Conservation (phyloP, 2,329 filamentous ascomycete genomes). For the Ophiostoma pallidulum region DNA sequence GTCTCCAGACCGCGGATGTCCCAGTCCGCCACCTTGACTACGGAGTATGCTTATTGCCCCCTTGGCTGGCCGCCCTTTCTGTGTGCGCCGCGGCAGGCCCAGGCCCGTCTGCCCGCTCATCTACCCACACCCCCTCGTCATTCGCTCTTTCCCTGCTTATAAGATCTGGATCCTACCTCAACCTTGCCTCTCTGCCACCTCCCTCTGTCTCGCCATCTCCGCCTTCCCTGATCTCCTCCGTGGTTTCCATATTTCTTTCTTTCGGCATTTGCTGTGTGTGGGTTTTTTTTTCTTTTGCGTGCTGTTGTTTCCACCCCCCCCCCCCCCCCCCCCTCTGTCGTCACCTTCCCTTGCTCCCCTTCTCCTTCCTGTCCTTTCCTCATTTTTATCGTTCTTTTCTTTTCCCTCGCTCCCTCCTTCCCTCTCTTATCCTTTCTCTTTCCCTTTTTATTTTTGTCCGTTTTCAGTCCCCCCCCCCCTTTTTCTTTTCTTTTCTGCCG, state of each 20-base stretch:
- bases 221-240: not conserved
- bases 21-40: too few relatives aligned
- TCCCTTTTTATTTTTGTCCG: not conserved
- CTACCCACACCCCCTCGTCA: slow-evolving; percentile 3
- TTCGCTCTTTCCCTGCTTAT: slow-evolving; percentile 2
- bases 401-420: slow-evolving; percentile 5
- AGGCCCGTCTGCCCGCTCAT: too few relatives aligned
- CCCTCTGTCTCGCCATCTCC: not conserved
- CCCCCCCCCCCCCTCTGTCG: not conserved
- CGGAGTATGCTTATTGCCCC: too few relatives aligned
- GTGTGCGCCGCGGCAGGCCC: slow-evolving; percentile 3
- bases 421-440: slow-evolving; percentile 5
- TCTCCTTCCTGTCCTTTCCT: slow-evolving; percentile 1
- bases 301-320: not conserved
- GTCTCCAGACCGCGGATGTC: too few relatives aligned
- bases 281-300: not conserved
- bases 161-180: slow-evolving; percentile 8
- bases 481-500: slow-evolving; percentile 1
- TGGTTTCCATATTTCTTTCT: not conserved
- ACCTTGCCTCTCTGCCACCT: too few relatives aligned
- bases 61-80: too few relatives aligned
- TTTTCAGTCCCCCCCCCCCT: not conserved
- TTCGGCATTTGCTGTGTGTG: not conserved
- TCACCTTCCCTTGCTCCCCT: not conserved
- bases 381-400: slow-evolving; percentile 5